A percentile compares a stretch with the other conserved stretches of the same genome.
These are phyloP conservation scores for Cucurbitaria berberidis DNA, from an alignment of 2,329 filamentous ascomycete genomes.

Conservation along the genomic window DNA sequence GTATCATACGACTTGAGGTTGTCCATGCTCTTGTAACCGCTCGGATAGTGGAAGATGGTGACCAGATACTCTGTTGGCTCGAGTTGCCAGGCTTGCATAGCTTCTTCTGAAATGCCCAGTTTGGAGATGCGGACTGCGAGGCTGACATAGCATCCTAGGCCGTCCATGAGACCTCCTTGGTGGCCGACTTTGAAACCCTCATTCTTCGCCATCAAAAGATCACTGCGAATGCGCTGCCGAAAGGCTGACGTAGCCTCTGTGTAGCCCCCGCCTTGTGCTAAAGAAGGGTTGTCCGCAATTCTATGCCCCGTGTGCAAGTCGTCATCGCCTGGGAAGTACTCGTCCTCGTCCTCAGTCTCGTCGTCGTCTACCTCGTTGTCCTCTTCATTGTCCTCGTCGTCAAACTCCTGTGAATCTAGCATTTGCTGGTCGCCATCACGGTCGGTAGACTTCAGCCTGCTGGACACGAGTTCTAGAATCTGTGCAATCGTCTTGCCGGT, in stretches of 20 bases:
- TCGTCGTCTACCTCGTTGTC: constrained; percentile 44
- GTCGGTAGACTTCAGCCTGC: constrained; percentile 43
- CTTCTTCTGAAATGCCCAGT: constrained; percentile 75
- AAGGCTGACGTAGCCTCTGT: constrained; percentile 34
- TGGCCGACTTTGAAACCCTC: constrained; percentile 75
- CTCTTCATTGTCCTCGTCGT: constrained; percentile 41
- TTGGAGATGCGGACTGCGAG: constrained; percentile 73
- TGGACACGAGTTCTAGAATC: constrained; percentile 56
- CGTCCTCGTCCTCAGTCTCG: constrained; percentile 41
- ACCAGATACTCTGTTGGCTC: constrained; percentile 71
- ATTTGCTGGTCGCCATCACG: constrained; percentile 53
- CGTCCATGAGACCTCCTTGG: constrained; percentile 58
- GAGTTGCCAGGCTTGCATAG: constrained; percentile 78
- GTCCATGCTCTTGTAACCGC: constrained; percentile 67
- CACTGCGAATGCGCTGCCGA: constrained; percentile 58
- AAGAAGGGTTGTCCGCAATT: constrained; percentile 3
- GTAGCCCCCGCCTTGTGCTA: constrained; percentile 7
- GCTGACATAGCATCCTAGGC: constrained; percentile 62
- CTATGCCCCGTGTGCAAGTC: constrained; percentile 44
- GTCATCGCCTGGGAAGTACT: constrained; percentile 49
- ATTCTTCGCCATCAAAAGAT: constrained; percentile 66
- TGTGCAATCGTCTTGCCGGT: constrained; percentile 56
- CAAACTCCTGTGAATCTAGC: constrained; percentile 46
- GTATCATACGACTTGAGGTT: constrained; percentile 55
- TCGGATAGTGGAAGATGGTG: constrained; percentile 69